A percentile compares a stretch with the other conserved stretches of the same genome.
These are phyloP conservation scores for Scolecobasidium constrictum DNA, from an alignment of 2,329 filamentous ascomycete genomes.

Conservation along the genomic window DNA sequence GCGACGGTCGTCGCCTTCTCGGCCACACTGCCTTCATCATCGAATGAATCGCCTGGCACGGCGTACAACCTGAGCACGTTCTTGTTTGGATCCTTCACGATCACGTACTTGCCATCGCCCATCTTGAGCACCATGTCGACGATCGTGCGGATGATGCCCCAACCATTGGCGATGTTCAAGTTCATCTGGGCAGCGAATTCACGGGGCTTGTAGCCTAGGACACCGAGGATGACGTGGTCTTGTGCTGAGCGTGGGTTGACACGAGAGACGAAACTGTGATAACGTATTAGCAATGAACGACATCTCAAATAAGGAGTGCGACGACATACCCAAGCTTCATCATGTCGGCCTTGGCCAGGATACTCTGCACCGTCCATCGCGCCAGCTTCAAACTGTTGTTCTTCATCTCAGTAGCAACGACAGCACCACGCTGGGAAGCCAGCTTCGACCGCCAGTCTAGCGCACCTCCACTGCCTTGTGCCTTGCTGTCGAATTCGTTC, in stretches of 20 bases:
- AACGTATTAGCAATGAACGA: slow-evolving; percentile 19
- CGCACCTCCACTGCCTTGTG: slow-evolving; percentile 85
- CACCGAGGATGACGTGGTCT: slow-evolving; percentile 89
- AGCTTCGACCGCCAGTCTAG: slow-evolving; percentile 97
- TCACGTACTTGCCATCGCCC: slow-evolving; percentile 70
- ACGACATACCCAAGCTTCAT: slow-evolving; percentile 87
- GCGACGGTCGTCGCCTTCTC: slow-evolving; percentile 43
- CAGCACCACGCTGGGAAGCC: slow-evolving; percentile 85
- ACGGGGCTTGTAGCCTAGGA: slow-evolving; percentile 93
- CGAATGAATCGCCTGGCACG: slow-evolving; percentile 77
- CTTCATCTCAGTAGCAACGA: slow-evolving; percentile 99
- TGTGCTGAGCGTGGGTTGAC: slow-evolving; percentile 85
- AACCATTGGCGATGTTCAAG: slow-evolving; percentile 89
- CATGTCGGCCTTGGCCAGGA: slow-evolving; percentile 90
- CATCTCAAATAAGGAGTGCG: slow-evolving; percentile 5
- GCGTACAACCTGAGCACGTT: slow-evolving; percentile 85
- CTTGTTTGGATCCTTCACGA: slow-evolving; percentile 91
- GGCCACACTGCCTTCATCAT: slow-evolving; percentile 73
- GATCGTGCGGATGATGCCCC: slow-evolving; percentile 97
- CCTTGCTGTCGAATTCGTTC: slow-evolving; percentile 98
- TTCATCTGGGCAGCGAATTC: slow-evolving; percentile 99
- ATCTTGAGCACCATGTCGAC: slow-evolving; percentile 82
- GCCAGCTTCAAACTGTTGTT: slow-evolving; percentile 99
- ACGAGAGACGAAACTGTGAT: slow-evolving; percentile 77
- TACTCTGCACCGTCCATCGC: slow-evolving; percentile 93